These are phyloP conservation scores for Penicillium sp. DNA, from an alignment of 2,329 filamentous ascomycete species.

Conservation along the genomic window DNA sequence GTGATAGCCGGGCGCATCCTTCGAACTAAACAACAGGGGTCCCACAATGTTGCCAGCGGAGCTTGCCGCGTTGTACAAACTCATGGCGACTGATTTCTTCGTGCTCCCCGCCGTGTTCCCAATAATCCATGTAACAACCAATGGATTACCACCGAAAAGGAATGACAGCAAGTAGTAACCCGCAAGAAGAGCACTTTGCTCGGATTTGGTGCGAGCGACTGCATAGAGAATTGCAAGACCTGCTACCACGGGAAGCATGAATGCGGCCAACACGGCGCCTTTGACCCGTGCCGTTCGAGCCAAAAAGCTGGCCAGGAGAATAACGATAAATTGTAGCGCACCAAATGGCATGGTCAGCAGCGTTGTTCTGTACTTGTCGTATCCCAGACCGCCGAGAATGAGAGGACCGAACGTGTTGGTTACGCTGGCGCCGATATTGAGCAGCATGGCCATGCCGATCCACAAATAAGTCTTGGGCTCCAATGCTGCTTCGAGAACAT, in stretches of 20 bases:
- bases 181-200: constrained; percentile 52
- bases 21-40: constrained; percentile 59
- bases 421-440: constrained; percentile 64
- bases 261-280: constrained; percentile 51
- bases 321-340: constrained; percentile 58
- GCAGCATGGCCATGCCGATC: constrained; percentile 58
- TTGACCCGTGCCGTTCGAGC: constrained; percentile 59
- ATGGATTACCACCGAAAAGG: constrained; percentile 63
- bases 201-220: constrained; percentile 43
- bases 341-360: constrained; percentile 68
- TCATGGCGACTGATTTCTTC: constrained; percentile 65
- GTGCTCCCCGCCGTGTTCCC: constrained; percentile 67
- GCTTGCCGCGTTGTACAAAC: constrained; percentile 61
- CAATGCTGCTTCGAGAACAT: constrained; percentile 42
- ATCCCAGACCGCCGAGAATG: constrained; percentile 61
- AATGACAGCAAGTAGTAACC: constrained; percentile 67
- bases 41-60: constrained; percentile 67
- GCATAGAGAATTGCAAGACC: constrained; percentile 58
- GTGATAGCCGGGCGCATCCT: constrained; percentile 58
- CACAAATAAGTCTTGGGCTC: constrained; percentile 58
- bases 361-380: constrained; percentile 56
- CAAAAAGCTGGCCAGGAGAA: constrained; percentile 58
- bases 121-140: constrained; percentile 67
- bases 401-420: constrained; percentile 65
- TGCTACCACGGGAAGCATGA: constrained; percentile 60